phyloP scores from a whole-genome alignment of 106 monocot genomes.

The Vanilla planifolia region DNA sequence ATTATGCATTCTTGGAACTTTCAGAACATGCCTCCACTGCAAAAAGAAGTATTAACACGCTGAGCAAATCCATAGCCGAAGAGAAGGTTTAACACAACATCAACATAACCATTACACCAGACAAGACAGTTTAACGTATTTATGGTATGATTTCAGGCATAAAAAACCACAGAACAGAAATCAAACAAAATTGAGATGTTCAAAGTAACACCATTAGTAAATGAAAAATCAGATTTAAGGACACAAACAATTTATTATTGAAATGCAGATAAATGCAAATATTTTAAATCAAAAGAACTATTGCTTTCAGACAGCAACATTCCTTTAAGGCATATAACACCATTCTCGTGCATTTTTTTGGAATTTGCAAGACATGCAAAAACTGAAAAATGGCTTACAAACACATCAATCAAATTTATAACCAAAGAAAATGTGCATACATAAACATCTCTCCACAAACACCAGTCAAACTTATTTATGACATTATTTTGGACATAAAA shows the following conservation, averaged over 20 bases:
- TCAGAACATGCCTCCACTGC: conserved; percentile 71
- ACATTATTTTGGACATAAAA: conserved; percentile 1
- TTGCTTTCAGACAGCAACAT: too few relatives aligned
- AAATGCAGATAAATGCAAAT: too few relatives aligned
- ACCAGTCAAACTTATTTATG: background rate
- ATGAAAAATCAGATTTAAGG: too few relatives aligned
- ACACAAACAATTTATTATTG: too few relatives aligned
- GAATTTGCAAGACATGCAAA: too few relatives aligned
- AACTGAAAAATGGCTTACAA: too few relatives aligned
- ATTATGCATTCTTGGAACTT: conserved; percentile 69
- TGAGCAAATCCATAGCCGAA: conserved; percentile 1
- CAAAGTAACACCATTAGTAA: background rate
- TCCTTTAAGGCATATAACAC: too few relatives aligned
- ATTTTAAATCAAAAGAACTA: too few relatives aligned
- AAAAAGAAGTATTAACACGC: conserved; percentile 11
- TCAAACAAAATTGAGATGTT: background rate
- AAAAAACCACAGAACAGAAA: background rate
- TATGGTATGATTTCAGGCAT: background rate
- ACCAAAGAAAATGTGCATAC: too few relatives aligned
- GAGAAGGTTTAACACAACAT: background rate
- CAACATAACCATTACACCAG: background rate
- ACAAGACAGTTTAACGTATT: background rate
- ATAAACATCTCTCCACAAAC: background rate
- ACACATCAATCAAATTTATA: too few relatives aligned
- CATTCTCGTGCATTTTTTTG: too few relatives aligned